Conservation (phyloP, 75 land plant species). For the Picea glauca region DNA sequence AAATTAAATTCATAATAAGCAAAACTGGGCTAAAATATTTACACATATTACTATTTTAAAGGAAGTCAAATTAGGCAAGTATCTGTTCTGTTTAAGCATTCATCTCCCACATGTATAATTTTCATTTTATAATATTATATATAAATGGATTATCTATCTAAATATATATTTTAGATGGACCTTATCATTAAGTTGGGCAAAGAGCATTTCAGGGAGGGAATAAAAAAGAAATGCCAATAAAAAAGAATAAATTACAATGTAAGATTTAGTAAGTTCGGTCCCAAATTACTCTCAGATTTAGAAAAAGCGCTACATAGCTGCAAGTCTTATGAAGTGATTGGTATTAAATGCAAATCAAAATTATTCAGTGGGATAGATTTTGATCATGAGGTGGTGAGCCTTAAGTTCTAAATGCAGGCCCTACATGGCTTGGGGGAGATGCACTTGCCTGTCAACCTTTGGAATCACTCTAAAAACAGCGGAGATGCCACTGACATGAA, state of each 20-base stretch:
- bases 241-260: too few species aligned
- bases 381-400: not conserved
- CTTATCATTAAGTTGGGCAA: too few species aligned
- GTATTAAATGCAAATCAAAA: not conserved
- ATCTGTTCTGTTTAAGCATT: not conserved
- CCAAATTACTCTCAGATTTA: too few species aligned
- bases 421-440: not conserved
- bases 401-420: not conserved
- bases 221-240: too few species aligned
- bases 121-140: too few species aligned
- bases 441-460: not conserved
- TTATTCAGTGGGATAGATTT: not conserved
- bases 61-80: not conserved
- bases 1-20: not conserved
- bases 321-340: too few species aligned
- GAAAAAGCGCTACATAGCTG: too few species aligned
- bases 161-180: too few species aligned
- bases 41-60: not conserved
- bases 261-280: too few species aligned
- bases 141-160: too few species aligned
- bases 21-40: not conserved
- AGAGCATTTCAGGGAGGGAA: too few species aligned
- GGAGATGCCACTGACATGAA: not conserved
- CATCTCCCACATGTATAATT: not conserved
- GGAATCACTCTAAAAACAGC: not conserved